Evolutionary conservation across 208 protist species (phyloP), one percentile per base, ranked within the genome.

Genomic region (Blastocrithidia nonstop): DNA sequence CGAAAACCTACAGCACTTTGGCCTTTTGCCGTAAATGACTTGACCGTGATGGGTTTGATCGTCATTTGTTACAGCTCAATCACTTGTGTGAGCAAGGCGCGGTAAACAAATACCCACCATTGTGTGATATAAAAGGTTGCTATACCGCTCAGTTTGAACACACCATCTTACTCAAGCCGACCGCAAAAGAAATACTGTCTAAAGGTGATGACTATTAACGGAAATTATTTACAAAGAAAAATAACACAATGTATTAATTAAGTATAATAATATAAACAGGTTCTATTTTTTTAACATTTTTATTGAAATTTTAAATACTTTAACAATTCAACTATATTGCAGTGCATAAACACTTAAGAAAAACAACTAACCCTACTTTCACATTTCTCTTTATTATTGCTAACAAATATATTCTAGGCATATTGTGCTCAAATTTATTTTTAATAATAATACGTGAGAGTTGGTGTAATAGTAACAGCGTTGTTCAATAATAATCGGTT

Each of bases 81-180:
- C 65, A 79, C 42, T 74, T 95, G 24, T 63, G 75, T 37, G 81
- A 97, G 13, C 51, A 58, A 9, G 95, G 89, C 26, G 69, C 95
- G 11, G 82, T 98, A 16, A 77, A 93, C 42, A 63, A 87, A 11
- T 98, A 98, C 61, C 96, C 97, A 15, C 97, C 97, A 15, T 83
- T 99, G 23, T 81, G 65, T 39, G 97, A 99, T 64, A 61, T 96
- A 22, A 85, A 86, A 23, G 96, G 98, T 16, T 93, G 74, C 46
- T 99, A 98, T 65, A 97, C 95, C 4, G 94, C 95, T 15, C 98
- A 99, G 78, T 98, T 82, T 44, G 95, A 98, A 66, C 96, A 99
- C 61, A 98, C 96, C 11, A 72, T 98, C 45, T 52, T 95, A 27
- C 71, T 98, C 17, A 63, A 78, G 26, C 93, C 93, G 16, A 97